Conservation (phyloP, 2,329 filamentous ascomycete genomes). For the Diaporthe australafricana region DNA sequence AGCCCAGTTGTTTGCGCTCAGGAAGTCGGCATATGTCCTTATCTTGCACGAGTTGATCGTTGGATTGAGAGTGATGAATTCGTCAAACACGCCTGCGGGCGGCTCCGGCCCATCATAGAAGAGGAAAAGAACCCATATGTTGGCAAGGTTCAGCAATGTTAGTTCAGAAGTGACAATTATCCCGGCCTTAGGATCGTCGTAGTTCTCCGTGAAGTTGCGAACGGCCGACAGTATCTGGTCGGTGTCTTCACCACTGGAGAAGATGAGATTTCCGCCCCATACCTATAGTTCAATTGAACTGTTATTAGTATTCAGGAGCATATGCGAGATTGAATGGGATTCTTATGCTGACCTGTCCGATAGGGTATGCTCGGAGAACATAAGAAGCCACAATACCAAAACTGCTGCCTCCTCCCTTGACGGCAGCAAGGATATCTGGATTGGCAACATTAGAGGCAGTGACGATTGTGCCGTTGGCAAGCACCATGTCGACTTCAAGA, state of each 20-base stretch:
- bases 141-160: constrained; percentile 54
- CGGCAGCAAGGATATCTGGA: constrained; percentile 62
- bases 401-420: constrained; percentile 69
- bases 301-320: no score
- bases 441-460: constrained; percentile 55
- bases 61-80: constrained; percentile 62
- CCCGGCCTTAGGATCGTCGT: constrained; percentile 68
- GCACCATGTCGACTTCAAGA: constrained; percentile 62
- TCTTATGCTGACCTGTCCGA: constrained; percentile 53
- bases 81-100: constrained; percentile 65
- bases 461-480: constrained; percentile 60
- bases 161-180: constrained; percentile 68
- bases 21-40: constrained; percentile 43
- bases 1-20: constrained; percentile 40
- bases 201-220: constrained; percentile 68
- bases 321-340: no score
- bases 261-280: constrained; percentile 58
- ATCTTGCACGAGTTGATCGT: constrained; percentile 49
- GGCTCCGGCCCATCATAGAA: constrained; percentile 70
- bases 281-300: no score
- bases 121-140: constrained; percentile 70
- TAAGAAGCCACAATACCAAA: constrained; percentile 64
- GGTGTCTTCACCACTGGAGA: constrained; percentile 46
- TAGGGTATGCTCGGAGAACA: constrained; percentile 54
- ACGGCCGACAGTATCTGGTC: constrained; percentile 48